These are phyloP conservation scores for Tarenaya hassleriana DNA, from an alignment of 345 rosid genomes.

Conservation along the genomic window DNA sequence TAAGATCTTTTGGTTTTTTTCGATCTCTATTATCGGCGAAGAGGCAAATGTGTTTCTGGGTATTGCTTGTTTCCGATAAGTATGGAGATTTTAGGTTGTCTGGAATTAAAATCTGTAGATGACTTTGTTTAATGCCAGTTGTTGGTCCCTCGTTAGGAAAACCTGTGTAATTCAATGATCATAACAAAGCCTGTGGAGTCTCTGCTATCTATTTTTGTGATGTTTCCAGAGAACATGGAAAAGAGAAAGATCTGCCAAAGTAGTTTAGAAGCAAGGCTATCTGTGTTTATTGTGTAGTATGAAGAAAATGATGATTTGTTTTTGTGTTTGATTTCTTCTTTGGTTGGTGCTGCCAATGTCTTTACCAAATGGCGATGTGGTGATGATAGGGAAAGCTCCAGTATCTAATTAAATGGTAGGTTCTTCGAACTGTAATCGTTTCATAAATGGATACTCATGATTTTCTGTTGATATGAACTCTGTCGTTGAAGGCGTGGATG, in stretches of 20 bases:
- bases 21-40: not conserved
- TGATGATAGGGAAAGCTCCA: no score
- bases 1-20: conserved; percentile 28
- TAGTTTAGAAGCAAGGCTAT: conserved; percentile 9
- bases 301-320: conserved; percentile 6
- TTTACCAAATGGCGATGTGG: conserved; percentile 14
- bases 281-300: not conserved
- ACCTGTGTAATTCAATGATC: no score
- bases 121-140: no score
- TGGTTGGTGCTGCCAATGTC: conserved; percentile 12
- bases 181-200: no score
- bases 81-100: conserved; percentile 11
- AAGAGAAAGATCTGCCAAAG: not conserved
- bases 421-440: conserved; percentile 15
- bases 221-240: no score
- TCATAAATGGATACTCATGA: conserved; percentile 13
- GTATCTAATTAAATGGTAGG: conserved; percentile 97
- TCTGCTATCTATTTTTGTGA: no score
- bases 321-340: conserved; percentile 16
- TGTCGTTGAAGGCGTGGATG: conserved; percentile 79
- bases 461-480: conserved; percentile 23
- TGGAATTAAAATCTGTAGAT: no score
- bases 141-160: no score
- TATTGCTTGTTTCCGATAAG: not conserved
- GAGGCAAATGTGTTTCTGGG: no score